Percentiles rank a stretch among this genome's conserved stretches.
phyloP scores from a whole-genome alignment of 768 basidiomycete species.

The Hirschioporus abietinus region DNA sequence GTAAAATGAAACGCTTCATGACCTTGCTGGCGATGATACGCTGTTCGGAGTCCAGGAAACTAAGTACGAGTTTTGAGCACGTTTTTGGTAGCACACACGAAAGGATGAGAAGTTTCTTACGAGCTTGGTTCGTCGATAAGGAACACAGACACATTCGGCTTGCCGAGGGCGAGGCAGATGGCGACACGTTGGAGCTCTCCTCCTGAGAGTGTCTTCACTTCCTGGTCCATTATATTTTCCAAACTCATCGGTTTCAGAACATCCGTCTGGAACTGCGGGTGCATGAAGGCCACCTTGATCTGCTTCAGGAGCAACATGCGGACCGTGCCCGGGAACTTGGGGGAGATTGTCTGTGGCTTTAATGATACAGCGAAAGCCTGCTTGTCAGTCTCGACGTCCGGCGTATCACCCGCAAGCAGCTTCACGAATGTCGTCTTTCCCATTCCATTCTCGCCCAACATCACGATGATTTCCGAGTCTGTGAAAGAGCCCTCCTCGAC shows the following conservation, averaged over 20 bases:
- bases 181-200: constrained; percentile 98
- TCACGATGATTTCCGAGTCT: constrained; percentile 99
- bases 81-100: background rate
- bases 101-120: constrained; percentile 30
- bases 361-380: constrained; percentile 83
- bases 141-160: constrained; percentile 81
- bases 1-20: constrained; percentile 96
- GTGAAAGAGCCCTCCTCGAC: constrained; percentile 89
- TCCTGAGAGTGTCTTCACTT: constrained; percentile 96
- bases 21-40: constrained; percentile 98
- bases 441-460: constrained; percentile 98
- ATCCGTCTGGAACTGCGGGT: constrained; percentile 98
- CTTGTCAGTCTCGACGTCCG: constrained; percentile 80
- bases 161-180: constrained; percentile 84
- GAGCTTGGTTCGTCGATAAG: constrained; percentile 92
- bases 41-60: constrained; percentile 97
- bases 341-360: constrained; percentile 98
- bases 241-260: constrained; percentile 97
- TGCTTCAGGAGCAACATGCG: constrained; percentile 90
- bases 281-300: constrained; percentile 96
- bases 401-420: constrained; percentile 87
- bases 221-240: constrained; percentile 94
- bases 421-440: constrained; percentile 99
- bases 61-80: constrained; percentile 21
- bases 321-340: constrained; percentile 96